Conservation (phyloP, 192 early-diverging fungal genomes). For the Diversispora eburnea region DNA sequence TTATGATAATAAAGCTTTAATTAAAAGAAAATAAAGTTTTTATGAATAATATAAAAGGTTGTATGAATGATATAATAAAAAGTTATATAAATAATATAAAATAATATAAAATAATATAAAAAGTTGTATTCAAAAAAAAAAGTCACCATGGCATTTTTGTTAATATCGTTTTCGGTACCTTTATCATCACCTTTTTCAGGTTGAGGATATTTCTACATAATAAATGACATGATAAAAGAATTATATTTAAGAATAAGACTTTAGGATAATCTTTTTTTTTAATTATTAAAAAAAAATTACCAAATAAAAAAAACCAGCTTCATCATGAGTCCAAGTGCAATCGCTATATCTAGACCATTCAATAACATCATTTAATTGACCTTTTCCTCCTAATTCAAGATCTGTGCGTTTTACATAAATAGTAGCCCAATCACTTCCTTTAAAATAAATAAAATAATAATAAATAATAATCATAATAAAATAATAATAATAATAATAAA, state of each 20-base stretch:
- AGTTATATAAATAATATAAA: neutral
- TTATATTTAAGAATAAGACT: neutral
- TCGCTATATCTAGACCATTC: constrained; percentile 58
- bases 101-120: neutral
- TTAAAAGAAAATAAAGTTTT: neutral
- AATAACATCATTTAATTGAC: constrained; percentile 38
- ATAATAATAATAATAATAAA: no score
- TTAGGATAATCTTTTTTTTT: neutral
- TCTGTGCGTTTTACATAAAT: constrained; percentile 46
- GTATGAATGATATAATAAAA: no score
- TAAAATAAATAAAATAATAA: neutral
- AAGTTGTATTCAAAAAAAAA: neutral
- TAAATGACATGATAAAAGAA: neutral
- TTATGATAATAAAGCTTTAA: constrained; percentile 47
- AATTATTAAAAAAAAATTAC: constrained; percentile 22
- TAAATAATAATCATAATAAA: neutral
- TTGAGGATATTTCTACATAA: constrained; percentile 43
- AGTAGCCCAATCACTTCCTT: constrained; percentile 60
- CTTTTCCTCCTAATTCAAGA: constrained; percentile 32
- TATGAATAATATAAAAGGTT: neutral
- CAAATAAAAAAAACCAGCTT: constrained; percentile 67
- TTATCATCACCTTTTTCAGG: constrained; percentile 37
- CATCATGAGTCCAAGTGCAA: constrained; percentile 61
- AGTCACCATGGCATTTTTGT: constrained; percentile 39
- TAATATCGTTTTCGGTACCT: constrained; percentile 59